A percentile compares a stretch with the other conserved stretches of the same genome.
Evolutionary conservation across 1,139 yeast genomes (phyloP).

Genomic region (Diutina pseudorugosa): DNA sequence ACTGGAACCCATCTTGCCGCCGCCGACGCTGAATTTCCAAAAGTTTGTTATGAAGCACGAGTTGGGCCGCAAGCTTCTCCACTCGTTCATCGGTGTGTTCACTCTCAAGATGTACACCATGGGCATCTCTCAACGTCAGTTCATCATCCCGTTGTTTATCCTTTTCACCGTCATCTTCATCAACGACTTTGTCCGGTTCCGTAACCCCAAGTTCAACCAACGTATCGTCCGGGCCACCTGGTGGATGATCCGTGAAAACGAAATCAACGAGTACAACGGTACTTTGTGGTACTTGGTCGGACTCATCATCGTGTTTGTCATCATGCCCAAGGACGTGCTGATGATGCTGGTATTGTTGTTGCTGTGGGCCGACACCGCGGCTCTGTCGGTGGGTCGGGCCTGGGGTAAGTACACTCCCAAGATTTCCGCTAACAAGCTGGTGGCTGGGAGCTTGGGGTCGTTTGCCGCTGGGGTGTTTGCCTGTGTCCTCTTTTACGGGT

Average conservation of each 20-base stretch:
- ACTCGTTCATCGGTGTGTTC: constrained; percentile 76
- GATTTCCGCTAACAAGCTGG: constrained; percentile 57
- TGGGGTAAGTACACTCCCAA: constrained; percentile 55
- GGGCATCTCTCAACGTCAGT: constrained; percentile 43
- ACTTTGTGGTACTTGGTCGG: constrained; percentile 80
- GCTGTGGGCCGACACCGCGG: constrained; percentile 97
- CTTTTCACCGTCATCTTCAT: constrained; percentile 43
- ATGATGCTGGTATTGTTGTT: constrained; percentile 65
- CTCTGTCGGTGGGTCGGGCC: constrained; percentile 81
- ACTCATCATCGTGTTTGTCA: constrained; percentile 50
- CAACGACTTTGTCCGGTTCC: constrained; percentile 63
- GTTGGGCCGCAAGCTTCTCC: constrained; percentile 75
- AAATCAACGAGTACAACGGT: constrained; percentile 62
- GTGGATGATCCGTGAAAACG: constrained; percentile 73
- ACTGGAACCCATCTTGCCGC: background rate
- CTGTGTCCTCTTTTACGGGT: constrained; percentile 58
- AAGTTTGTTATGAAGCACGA: constrained; percentile 46
- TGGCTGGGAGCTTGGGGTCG: constrained; percentile 87
- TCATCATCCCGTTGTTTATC: constrained; percentile 45
- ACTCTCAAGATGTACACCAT: constrained; percentile 61
- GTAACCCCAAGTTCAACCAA: constrained; percentile 46
- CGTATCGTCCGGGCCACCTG: constrained; percentile 58
- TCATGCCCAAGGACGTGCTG: constrained; percentile 72
- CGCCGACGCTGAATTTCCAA: background rate
- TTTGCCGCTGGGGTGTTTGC: constrained; percentile 58